These are phyloP conservation scores for Fusarium sp. DNA, from an alignment of 2,329 filamentous ascomycete genomes.

Conservation along the genomic window DNA sequence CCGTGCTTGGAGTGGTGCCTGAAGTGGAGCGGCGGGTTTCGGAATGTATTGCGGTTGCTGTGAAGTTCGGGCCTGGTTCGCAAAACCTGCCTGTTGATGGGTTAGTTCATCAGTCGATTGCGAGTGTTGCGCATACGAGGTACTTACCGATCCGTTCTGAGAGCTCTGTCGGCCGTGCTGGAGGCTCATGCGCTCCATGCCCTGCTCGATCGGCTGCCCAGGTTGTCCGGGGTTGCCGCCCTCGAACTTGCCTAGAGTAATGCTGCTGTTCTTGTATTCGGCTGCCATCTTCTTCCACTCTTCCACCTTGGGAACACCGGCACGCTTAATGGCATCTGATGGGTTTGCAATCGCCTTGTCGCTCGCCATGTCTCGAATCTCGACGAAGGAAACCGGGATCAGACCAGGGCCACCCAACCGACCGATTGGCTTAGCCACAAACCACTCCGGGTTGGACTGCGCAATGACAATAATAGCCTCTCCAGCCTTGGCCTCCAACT, in stretches of 20 bases:
- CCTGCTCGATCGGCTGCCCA: conserved; percentile 68
- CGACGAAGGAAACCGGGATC: conserved; percentile 96
- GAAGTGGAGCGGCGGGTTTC: conserved; percentile 65
- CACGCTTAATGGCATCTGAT: conserved; percentile 84
- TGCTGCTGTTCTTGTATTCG: conserved; percentile 99
- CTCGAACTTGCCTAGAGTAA: conserved; percentile 92
- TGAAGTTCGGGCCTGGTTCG: conserved; percentile 41
- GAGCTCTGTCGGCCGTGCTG: conserved; percentile 47
- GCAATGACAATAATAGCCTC: conserved; percentile 99
- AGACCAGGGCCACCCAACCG: conserved; percentile 93
- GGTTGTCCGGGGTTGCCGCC: conserved; percentile 55
- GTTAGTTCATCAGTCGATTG: neutral
- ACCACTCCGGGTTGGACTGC: conserved; percentile 98
- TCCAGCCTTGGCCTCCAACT: conserved; percentile 92
- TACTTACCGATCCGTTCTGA: conserved; percentile 45
- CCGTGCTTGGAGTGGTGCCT: conserved; percentile 82
- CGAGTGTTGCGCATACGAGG: neutral
- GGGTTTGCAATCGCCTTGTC: conserved; percentile 85
- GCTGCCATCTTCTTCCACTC: conserved; percentile 99
- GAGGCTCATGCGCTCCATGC: conserved; percentile 84
- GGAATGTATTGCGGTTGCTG: conserved; percentile 48
- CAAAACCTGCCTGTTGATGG: conserved; percentile 37
- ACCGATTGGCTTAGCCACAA: conserved; percentile 98
- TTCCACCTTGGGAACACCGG: conserved; percentile 93
- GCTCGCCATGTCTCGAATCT: conserved; percentile 93